These are phyloP conservation scores for Daedalea quercina DNA, from an alignment of 768 basidiomycete genomes.

Conservation along the genomic window DNA sequence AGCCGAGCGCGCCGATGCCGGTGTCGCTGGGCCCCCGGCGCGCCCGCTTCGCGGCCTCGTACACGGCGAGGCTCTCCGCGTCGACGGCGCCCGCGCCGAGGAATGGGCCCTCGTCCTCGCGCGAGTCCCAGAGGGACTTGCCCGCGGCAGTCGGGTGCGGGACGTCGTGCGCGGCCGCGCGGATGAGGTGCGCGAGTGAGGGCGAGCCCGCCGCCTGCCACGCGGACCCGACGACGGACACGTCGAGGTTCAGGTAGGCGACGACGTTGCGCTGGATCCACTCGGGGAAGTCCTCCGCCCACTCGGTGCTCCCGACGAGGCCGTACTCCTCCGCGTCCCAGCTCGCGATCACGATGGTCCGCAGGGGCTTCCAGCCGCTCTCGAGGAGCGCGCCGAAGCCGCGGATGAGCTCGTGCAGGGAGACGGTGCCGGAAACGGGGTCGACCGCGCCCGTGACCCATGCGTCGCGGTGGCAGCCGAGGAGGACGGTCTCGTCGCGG, in stretches of 20 bases:
- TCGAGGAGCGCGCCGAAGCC: constrained; percentile 65
- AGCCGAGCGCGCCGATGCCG: constrained; percentile 59
- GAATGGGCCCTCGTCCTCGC: constrained; percentile 48
- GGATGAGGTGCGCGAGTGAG: constrained; percentile 74
- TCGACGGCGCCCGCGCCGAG: constrained; percentile 32
- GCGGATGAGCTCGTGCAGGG: constrained; percentile 69
- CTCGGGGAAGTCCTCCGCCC: constrained; percentile 84
- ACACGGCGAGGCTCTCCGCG: constrained; percentile 33
- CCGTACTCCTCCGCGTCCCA: constrained; percentile 83
- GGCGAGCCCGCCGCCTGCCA: constrained; percentile 58
- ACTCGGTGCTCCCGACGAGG: constrained; percentile 84
- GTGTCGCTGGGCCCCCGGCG: constrained; percentile 20
- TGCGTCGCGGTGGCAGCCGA: constrained; percentile 82
- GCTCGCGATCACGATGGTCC: constrained; percentile 69
- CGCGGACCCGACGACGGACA: constrained; percentile 22
- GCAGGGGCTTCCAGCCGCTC: constrained; percentile 81
- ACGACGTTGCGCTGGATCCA: constrained; percentile 80
- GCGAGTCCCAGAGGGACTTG: constrained; percentile 76
- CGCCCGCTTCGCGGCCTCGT: constrained; percentile 26
- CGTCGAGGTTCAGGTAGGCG: constrained; percentile 74
- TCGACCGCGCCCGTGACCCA: constrained; percentile 85
- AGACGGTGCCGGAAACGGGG: constrained; percentile 75
- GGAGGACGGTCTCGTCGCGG: constrained; percentile 78
- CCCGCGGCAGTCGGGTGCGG: constrained; percentile 62
- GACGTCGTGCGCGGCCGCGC: constrained; percentile 57